Conservation (phyloP, 306 rosid species). For the Oxytropis ochrocephala region DNA sequence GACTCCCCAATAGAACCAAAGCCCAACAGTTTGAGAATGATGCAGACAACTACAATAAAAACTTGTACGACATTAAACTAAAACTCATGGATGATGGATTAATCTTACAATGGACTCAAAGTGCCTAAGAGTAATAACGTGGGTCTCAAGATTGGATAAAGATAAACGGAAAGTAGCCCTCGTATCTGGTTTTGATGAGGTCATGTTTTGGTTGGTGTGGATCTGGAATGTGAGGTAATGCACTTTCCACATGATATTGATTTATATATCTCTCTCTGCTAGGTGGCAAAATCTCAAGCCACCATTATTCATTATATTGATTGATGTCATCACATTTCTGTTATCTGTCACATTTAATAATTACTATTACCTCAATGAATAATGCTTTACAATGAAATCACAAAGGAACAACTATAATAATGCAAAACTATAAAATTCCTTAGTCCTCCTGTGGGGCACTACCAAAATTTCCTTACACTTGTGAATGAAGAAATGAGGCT, state of each 20-base stretch:
- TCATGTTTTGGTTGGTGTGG: not conserved
- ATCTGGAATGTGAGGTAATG: not conserved
- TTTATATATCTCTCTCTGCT: not conserved
- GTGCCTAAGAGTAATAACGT: not conserved
- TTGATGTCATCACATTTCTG: slow-evolving; percentile 2
- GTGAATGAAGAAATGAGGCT: slow-evolving; percentile 97
- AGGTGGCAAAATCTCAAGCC: slow-evolving; percentile 4
- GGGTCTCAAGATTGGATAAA: not conserved
- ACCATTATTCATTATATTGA: not conserved
- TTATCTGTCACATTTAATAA: not conserved
- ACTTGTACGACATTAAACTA: too few species aligned
- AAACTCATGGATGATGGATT: too few species aligned
- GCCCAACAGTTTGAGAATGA: too few species aligned
- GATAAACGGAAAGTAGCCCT: not conserved
- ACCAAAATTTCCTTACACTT: slow-evolving; percentile 95
- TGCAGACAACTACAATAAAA: too few species aligned
- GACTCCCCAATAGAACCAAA: too few species aligned
- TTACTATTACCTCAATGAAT: too few species aligned
- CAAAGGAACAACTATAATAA: slow-evolving; percentile 18
- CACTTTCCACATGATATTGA: slow-evolving; percentile 7
- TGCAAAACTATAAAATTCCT: slow-evolving; percentile 34
- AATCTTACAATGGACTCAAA: too few species aligned
- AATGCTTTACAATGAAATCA: slow-evolving; percentile 44
- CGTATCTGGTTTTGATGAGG: not conserved
- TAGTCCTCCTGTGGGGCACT: slow-evolving; percentile 47